phyloP scores from a whole-genome alignment of 2,329 filamentous ascomycete species.

The Lachnum nothofagi region DNA sequence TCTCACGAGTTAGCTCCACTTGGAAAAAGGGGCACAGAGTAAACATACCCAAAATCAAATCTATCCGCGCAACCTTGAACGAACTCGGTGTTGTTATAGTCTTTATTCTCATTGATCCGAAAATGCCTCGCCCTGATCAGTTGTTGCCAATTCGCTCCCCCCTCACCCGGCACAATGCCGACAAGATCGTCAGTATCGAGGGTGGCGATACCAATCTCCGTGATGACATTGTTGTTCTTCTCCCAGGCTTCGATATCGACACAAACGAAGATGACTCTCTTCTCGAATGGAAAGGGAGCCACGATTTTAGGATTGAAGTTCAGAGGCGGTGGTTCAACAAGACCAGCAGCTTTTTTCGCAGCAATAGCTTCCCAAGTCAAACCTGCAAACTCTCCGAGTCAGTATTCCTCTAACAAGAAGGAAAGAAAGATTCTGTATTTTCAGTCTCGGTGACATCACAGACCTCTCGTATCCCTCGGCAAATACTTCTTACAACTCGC shows the following conservation, averaged over 20 bases:
- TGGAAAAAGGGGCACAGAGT: constrained; percentile 1
- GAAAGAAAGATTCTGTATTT: too few relatives aligned
- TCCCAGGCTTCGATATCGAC: constrained; percentile 85
- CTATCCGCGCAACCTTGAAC: constrained; percentile 66
- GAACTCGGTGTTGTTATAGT: constrained; percentile 62
- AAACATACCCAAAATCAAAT: constrained; percentile 68
- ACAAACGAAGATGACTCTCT: constrained; percentile 64
- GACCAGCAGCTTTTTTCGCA: constrained; percentile 25
- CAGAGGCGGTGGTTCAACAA: constrained; percentile 26
- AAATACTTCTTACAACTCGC: neutral
- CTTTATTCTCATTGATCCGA: constrained; percentile 63
- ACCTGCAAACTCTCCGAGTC: too few relatives aligned
- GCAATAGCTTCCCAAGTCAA: constrained; percentile 19
- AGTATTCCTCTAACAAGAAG: too few relatives aligned
- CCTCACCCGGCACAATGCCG: constrained; percentile 52
- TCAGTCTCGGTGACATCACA: too few relatives aligned
- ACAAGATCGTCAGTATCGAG: constrained; percentile 63
- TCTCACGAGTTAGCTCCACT: constrained; percentile 2
- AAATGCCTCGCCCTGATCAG: constrained; percentile 70
- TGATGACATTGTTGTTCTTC: constrained; percentile 58
- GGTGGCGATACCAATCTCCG: constrained; percentile 79
- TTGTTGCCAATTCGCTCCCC: constrained; percentile 61
- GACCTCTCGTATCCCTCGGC: constrained; percentile 15
- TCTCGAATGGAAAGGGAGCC: constrained; percentile 44
- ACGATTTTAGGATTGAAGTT: constrained; percentile 42